Evolutionary conservation across 805 yeast species (phyloP).

Genomic region (Yarrowia keelungensis): DNA sequence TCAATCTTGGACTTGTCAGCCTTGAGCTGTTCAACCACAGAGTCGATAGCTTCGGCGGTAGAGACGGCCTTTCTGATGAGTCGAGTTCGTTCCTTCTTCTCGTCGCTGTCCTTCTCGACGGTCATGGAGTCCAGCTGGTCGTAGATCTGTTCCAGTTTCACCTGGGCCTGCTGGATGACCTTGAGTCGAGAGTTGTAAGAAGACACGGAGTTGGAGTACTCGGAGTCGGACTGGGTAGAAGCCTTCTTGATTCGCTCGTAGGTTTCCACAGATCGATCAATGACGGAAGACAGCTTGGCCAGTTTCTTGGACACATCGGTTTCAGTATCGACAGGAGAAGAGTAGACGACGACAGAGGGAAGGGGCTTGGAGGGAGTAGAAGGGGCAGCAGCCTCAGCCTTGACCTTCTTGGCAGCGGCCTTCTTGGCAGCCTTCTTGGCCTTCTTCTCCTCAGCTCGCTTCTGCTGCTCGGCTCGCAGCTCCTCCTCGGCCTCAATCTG

Average conservation of each 20-base stretch:
- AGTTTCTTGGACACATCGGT: conserved; percentile 22
- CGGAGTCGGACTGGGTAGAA: conserved; percentile 22
- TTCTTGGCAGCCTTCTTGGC: background rate
- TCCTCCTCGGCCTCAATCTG: conserved; percentile 11
- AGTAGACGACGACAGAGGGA: conserved; percentile 36
- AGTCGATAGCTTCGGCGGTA: conserved; percentile 31
- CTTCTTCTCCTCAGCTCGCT: conserved; percentile 3
- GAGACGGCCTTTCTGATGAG: conserved; percentile 15
- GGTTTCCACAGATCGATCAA: conserved; percentile 25
- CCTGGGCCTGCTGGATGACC: conserved; percentile 45
- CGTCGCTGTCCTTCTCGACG: background rate
- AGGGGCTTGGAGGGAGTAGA: conserved; percentile 20
- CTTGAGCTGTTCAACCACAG: conserved; percentile 28
- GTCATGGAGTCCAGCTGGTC: conserved; percentile 43
- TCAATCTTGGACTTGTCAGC: background rate
- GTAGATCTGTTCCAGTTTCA: conserved; percentile 44
- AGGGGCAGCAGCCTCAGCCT: conserved; percentile 3
- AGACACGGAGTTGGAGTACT: conserved; percentile 41
- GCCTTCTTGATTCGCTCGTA: conserved; percentile 34
- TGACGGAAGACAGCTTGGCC: background rate
- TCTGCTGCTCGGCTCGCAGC: background rate
- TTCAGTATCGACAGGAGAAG: conserved; percentile 17
- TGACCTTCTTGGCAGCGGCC: conserved; percentile 1
- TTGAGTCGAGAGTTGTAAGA: conserved; percentile 43
- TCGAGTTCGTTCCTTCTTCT: conserved; percentile 11